A percentile compares a stretch with the other conserved stretches of the same genome.
Evolutionary conservation across 129 eudicot species (phyloP).

Genomic region (Helichrysum umbraculigerum): DNA sequence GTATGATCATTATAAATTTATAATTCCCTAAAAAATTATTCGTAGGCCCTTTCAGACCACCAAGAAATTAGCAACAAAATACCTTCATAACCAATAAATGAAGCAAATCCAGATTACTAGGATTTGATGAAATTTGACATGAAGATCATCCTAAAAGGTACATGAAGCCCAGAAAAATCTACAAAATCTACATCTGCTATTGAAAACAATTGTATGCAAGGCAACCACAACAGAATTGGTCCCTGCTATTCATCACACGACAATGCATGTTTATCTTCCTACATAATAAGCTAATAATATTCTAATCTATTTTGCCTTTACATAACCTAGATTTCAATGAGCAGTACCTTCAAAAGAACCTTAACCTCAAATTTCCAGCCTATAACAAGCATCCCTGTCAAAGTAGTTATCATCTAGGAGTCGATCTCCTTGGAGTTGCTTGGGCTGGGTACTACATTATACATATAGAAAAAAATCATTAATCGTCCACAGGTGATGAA

Average conservation of each 20-base stretch:
- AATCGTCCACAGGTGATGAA: background rate
- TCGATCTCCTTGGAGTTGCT: constrained; percentile 38
- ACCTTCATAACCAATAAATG: background rate
- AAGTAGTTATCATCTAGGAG: constrained; percentile 21
- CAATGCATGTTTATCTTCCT: constrained; percentile 3
- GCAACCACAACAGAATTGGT: background rate
- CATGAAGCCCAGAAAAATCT: background rate
- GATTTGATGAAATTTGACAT: background rate
- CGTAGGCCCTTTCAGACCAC: too few relatives aligned
- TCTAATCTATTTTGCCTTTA: background rate
- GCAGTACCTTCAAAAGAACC: background rate
- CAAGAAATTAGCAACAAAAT: too few relatives aligned
- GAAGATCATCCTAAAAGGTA: background rate
- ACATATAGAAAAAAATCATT: background rate
- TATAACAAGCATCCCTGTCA: background rate
- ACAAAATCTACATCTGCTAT: background rate
- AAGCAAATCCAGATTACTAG: background rate
- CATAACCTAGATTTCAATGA: constrained; percentile 7
- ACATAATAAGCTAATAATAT: background rate
- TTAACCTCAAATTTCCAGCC: constrained; percentile 12
- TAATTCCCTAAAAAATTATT: too few relatives aligned
- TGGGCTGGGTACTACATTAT: constrained; percentile 30
- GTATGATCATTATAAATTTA: too few relatives aligned
- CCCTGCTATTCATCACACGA: background rate
- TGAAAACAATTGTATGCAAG: constrained; percentile 18